Conservation (phyloP, 306 rosid species). For the Rosa multiflora region DNA sequence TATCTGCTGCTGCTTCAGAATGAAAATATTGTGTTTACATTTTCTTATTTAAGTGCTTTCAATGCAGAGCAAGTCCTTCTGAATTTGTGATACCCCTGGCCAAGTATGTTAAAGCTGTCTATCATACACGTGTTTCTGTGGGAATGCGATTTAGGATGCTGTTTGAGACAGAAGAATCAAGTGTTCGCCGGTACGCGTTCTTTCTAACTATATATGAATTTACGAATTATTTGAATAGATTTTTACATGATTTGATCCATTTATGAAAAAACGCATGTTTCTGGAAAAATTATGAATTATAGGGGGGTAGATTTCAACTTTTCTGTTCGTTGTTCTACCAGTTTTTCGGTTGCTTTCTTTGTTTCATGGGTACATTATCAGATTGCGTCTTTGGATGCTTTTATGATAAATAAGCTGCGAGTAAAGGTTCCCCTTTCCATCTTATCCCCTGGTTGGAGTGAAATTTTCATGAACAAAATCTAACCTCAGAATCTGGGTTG, state of each 20-base stretch:
- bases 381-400: neutral
- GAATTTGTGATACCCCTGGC: slow-evolving; percentile 74
- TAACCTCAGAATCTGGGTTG: neutral
- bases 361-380: neutral
- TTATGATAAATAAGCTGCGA: neutral
- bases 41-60: slow-evolving; percentile 2
- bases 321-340: neutral
- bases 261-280: neutral
- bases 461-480: neutral
- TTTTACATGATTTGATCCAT: neutral
- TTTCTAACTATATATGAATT: neutral
- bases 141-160: slow-evolving; percentile 84
- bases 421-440: neutral
- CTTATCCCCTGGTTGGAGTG: neutral
- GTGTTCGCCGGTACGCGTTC: slow-evolving; percentile 59
- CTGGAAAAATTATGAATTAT: neutral
- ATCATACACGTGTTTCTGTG: slow-evolving; percentile 68
- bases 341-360: neutral
- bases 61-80: slow-evolving; percentile 63
- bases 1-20: slow-evolving; percentile 16
- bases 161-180: slow-evolving; percentile 79
- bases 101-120: slow-evolving; percentile 68
- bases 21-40: neutral
- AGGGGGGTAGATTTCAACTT: neutral
- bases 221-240: neutral